Conservation (phyloP, 192 early-diverging fungal genomes). For the Coemansia sp. region DNA sequence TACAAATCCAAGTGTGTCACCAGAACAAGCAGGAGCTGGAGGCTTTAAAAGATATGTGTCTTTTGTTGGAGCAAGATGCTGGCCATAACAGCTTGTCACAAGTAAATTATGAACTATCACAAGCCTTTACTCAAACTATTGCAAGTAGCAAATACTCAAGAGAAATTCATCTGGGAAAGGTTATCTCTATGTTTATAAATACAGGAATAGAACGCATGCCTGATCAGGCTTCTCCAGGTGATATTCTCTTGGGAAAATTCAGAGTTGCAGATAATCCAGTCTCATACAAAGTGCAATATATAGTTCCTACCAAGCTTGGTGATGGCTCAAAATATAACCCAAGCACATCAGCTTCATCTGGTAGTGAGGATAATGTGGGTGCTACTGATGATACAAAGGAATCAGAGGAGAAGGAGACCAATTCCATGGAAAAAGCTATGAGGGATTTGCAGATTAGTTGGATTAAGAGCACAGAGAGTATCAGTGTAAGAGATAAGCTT, state of each 20-base stretch:
- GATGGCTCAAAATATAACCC: not conserved
- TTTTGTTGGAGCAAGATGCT: conserved; percentile 66
- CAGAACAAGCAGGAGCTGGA: conserved; percentile 69
- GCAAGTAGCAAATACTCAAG: conserved; percentile 49
- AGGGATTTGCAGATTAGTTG: conserved; percentile 74
- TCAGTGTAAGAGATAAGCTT: conserved; percentile 60
- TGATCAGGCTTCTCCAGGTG: conserved; percentile 74
- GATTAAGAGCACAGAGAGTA: conserved; percentile 76
- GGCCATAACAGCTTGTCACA: conserved; percentile 51
- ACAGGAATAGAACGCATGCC: conserved; percentile 42
- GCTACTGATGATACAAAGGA: conserved; percentile 40
- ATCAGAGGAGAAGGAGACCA: conserved; percentile 37
- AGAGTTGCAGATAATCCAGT: conserved; percentile 41
- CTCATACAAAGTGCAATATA: conserved; percentile 51
- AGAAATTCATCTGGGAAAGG: conserved; percentile 58
- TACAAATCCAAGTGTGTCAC: conserved; percentile 79
- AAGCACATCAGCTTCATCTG: conserved; percentile 56
- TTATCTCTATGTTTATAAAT: conserved; percentile 43
- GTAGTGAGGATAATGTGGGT: conserved; percentile 49
- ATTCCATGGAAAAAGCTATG: conserved; percentile 54
- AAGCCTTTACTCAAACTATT: conserved; percentile 59
- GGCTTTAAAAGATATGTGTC: conserved; percentile 62
- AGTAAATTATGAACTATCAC: conserved; percentile 29
- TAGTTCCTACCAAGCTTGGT: conserved; percentile 27
- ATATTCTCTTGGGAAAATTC: conserved; percentile 75